Evolutionary conservation across 768 basidiomycete genomes (phyloP).

Genomic region (Clavulina sp.): DNA sequence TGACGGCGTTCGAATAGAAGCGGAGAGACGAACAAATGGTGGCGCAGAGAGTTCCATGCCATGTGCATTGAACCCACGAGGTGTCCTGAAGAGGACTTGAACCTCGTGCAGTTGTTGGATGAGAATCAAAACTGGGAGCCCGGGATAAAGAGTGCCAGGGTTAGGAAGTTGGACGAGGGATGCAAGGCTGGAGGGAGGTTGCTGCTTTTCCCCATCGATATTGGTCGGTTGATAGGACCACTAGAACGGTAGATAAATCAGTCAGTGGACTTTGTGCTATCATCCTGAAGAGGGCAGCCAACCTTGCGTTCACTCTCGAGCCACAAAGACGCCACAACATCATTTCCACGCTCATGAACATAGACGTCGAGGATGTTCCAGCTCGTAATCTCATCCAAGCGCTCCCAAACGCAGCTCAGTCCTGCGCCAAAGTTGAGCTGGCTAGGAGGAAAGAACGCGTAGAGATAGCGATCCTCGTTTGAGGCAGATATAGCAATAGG

Average conservation of each 20-base stretch:
- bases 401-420: not conserved
- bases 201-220: not conserved
- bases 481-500: not conserved
- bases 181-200: too few relatives aligned
- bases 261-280: not conserved
- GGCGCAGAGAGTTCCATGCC: too few relatives aligned
- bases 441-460: constrained; percentile 1
- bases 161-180: not conserved
- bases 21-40: not conserved
- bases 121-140: not conserved
- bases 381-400: not conserved
- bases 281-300: not conserved
- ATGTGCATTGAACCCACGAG: not conserved
- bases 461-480: not conserved
- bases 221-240: not conserved
- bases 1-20: not conserved
- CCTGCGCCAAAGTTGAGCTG: not conserved
- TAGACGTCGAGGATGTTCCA: not conserved
- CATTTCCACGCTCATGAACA: not conserved
- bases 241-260: too few relatives aligned
- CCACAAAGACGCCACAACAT: not conserved
- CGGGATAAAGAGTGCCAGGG: not conserved
- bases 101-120: not conserved
- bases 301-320: not conserved
- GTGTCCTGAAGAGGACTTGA: not conserved